These are phyloP conservation scores for Verticillium longisporum DNA, from an alignment of 2,329 filamentous ascomycete species.

Conservation along the genomic window DNA sequence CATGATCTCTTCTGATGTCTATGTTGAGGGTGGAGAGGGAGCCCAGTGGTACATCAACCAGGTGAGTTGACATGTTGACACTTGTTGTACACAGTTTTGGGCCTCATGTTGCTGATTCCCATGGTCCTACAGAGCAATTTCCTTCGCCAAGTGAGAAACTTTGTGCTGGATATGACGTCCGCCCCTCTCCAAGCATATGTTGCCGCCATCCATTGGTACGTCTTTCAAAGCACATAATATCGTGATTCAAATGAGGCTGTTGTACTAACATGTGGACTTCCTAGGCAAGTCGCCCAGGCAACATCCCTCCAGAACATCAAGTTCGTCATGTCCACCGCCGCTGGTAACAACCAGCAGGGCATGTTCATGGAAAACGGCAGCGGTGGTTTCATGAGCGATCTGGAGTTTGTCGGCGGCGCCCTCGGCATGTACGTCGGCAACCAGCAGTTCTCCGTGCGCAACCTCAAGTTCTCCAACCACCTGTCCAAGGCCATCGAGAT, in stretches of 20 bases:
- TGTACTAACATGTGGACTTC: too few species aligned
- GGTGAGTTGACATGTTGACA: background rate
- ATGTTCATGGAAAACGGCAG: constrained; percentile 22
- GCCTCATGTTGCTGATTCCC: background rate
- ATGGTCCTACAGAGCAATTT: constrained; percentile 5
- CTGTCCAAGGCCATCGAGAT: background rate
- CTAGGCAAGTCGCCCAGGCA: too few species aligned
- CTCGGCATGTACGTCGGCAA: constrained; percentile 28
- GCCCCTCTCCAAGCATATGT: background rate
- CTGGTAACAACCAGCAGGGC: constrained; percentile 1
- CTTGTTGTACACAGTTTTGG: background rate
- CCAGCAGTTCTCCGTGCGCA: constrained; percentile 6
- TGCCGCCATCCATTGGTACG: constrained; percentile 7
- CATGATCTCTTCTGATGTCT: constrained; percentile 10
- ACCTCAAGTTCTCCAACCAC: background rate
- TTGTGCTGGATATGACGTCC: constrained; percentile 7
- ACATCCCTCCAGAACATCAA: constrained; percentile 10
- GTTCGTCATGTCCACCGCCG: background rate
- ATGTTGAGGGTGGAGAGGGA: background rate
- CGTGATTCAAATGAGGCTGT: too few species aligned
- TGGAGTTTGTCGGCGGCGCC: constrained; percentile 54
- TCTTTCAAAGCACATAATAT: constrained; percentile 17
- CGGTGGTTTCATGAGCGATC: constrained; percentile 43
- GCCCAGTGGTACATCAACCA: background rate
- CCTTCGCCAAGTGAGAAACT: constrained; percentile 12